Base-by-base conservation (phyloP, 495 filamentous ascomycete genomes). In the Penicillium argentinense region DNA sequence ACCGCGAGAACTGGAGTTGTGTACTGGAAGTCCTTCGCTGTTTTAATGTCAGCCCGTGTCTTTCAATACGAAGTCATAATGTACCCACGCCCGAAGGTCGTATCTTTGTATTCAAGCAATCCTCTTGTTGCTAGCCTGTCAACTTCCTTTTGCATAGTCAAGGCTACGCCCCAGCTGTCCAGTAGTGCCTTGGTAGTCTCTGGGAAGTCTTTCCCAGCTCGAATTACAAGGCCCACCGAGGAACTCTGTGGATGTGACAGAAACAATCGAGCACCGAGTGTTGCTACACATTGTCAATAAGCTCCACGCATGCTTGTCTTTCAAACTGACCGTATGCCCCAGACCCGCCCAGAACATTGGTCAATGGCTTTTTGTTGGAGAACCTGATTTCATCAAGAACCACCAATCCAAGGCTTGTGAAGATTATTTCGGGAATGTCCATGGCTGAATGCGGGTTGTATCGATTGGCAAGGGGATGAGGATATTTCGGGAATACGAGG, bases 131-230 rank as follows among this genome's bases (percentile, higher is more conserved):
- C 60, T 39, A 14, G 57, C 69, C 62, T 90, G 89, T 51, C 82
- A 75, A 53, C 86, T 89, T 83, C 85, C 87, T 34, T 81, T 83
- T 24, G 84, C 72, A 92, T 68, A n/a, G 80, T 39, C 32, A 78
- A 78, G 0, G 75, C 75, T 2, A 84, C 88, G 7, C 78, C 64
- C 85, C 90, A 91, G 26, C 72, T 68, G 16, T 72, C 51, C 34
- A 96, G 74, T 3, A 67, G 62, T 3, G 73, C 46, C 44, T 75
- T 73, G 21, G 88, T 68, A 3, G 73, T 49, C 1, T 60, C 17
- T 0, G 89, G 88, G 49, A 96, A 95, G 66, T 96, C 91, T 30
- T 74, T 75, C 30, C 91, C 91, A 43, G 77, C 74, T 60, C 95
- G 88, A 29, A 96, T 76, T 44, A 92, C 82, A 87, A 88, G 93